Percentiles rank a stretch among this genome's conserved stretches.
These are phyloP conservation scores for Salix exigua DNA, from an alignment of 345 rosid species.

Conservation along the genomic window DNA sequence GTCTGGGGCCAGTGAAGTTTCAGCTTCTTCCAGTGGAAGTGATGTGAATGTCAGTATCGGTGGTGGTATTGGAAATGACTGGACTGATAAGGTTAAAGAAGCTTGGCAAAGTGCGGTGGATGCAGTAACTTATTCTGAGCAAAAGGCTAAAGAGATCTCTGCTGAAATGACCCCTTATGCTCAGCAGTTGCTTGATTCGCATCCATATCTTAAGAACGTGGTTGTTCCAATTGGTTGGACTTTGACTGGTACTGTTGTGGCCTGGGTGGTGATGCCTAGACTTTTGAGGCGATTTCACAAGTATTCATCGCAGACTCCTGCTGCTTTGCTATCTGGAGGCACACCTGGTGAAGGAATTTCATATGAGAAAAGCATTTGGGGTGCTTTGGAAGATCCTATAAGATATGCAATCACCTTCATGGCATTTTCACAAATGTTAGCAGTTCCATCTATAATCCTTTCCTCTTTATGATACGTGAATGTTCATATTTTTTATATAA, in stretches of 20 bases:
- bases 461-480: background rate
- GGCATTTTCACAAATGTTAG: conserved; percentile 81
- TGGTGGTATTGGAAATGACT: conserved; percentile 39
- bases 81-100: conserved; percentile 55
- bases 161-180: conserved; percentile 53
- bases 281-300: conserved; percentile 68
- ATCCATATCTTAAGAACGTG: conserved; percentile 60
- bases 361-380: conserved; percentile 79
- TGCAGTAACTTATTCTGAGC: conserved; percentile 42
- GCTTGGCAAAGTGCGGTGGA: conserved; percentile 47
- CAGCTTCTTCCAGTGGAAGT: conserved; percentile 38
- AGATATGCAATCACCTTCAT: conserved; percentile 73
- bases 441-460: conserved; percentile 7
- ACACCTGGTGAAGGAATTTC: conserved; percentile 43
- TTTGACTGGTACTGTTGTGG: conserved; percentile 55
- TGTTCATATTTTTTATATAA: background rate
- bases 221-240: conserved; percentile 58
- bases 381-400: conserved; percentile 87
- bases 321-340: conserved; percentile 44
- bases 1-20: conserved; percentile 19
- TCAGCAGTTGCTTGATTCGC: conserved; percentile 55
- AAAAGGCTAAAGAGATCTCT: conserved; percentile 58
- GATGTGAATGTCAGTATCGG: conserved; percentile 28
- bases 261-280: conserved; percentile 87
- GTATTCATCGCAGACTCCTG: conserved; percentile 50